Percentiles rank a stretch among this genome's conserved stretches.
These are phyloP conservation scores for Apiospora hydei DNA, from an alignment of 2,329 filamentous ascomycete genomes.

Conservation along the genomic window DNA sequence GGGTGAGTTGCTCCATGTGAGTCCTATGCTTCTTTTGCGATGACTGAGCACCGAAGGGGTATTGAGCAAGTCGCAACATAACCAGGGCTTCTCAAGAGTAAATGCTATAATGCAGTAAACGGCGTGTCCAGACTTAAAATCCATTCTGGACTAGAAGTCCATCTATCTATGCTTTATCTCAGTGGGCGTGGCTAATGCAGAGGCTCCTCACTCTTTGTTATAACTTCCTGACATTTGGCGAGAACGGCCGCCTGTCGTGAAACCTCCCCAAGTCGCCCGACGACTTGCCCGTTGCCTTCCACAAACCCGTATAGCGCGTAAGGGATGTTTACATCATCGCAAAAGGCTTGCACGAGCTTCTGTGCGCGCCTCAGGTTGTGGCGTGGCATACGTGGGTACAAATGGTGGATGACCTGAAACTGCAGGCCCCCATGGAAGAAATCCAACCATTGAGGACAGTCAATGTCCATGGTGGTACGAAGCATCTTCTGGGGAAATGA, in stretches of 20 bases:
- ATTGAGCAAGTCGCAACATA: background rate
- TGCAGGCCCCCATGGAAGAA: constrained; percentile 89
- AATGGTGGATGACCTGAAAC: constrained; percentile 88
- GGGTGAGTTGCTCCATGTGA: background rate
- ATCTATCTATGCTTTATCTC: background rate
- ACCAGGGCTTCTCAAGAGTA: background rate
- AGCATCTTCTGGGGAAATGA: constrained; percentile 92
- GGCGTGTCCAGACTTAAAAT: background rate
- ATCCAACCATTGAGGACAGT: constrained; percentile 87
- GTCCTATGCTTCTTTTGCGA: background rate
- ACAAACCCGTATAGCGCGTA: constrained; percentile 88
- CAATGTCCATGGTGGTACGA: constrained; percentile 92
- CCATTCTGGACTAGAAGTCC: background rate
- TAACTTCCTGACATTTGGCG: constrained; percentile 72
- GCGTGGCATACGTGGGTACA: constrained; percentile 83
- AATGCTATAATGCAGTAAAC: background rate
- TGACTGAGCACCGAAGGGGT: background rate
- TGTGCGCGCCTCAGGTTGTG: constrained; percentile 83
- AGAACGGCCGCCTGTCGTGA: constrained; percentile 80
- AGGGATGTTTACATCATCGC: constrained; percentile 80
- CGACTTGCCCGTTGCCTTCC: constrained; percentile 81
- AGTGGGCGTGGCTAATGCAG: constrained; percentile 37
- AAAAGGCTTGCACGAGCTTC: constrained; percentile 80
- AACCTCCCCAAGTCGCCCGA: constrained; percentile 79
- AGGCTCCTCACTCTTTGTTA: constrained; percentile 40